Base-by-base conservation (phyloP, 805 yeast genomes). In the Komagataella phaffii region DNA sequence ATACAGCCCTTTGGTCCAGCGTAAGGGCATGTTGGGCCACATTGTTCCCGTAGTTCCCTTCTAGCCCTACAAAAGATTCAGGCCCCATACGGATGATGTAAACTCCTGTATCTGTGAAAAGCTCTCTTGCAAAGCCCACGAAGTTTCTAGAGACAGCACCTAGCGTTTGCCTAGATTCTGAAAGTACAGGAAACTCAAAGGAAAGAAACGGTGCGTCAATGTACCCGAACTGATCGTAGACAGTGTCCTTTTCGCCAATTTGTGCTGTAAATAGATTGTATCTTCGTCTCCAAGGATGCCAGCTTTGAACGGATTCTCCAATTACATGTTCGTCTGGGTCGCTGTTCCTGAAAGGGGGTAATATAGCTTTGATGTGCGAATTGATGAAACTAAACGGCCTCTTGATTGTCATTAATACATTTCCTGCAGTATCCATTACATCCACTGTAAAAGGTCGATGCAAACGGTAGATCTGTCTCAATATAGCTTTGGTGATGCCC, bases 71-170 rank as follows among this genome's bases (percentile, higher is more conserved):
- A 57, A 84, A 83, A 56, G 86, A 74, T 19, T 72, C 72, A 1
- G 85, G 83, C 59, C 87, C 95, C 86, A 89, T 85, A 53, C 96
- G 69, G 24, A 91, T 68, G 30, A 90, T 79, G 64, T 93, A 91
- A 1, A 88, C 90, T 55, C 98, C 98, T 0, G 96, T 86, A 65
- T 93, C 98, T 0, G 98, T 90, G 61, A 91, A 84, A 60, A 90
- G 67, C 63, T 93, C 99, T 60, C 97, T 76, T 2, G 95, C 96
- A 46, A 93, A 68, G 0, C 99, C 99, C 5, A 86, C 95, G 93
- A 96, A 93, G 65, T 89, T 89, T 59, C 98, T 76, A 64, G 88
- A 93, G 1, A 93, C 91, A 1, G 85, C 73, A 0, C 85, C 96
- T 52, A 85, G 68, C 0, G 85, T 77, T 14, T 73, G 68, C 0